Percentiles rank a stretch among this genome's conserved stretches.
Evolutionary conservation across 2,329 filamentous ascomycete genomes (phyloP).

Genomic region (Juglanconis oblonga): DNA sequence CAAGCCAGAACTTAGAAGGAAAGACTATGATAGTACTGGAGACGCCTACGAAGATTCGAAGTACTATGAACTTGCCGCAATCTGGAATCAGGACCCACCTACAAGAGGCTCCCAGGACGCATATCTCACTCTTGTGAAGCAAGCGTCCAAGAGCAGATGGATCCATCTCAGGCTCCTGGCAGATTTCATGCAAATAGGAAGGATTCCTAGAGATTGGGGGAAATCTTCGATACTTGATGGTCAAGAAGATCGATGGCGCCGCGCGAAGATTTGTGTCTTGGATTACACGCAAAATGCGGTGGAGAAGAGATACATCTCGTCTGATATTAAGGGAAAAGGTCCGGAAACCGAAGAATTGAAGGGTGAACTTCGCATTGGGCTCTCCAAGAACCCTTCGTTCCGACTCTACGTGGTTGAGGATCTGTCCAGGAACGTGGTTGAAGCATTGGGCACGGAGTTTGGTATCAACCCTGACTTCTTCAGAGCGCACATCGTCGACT

Average conservation of each 20-base stretch:
- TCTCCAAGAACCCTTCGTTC: not conserved
- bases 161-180: not conserved
- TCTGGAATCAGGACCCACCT: not conserved
- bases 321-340: not conserved
- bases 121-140: not conserved
- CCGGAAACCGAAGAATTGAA: not conserved
- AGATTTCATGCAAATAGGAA: not conserved
- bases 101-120: not conserved
- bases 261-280: not conserved
- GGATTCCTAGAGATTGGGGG: not conserved
- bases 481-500: not conserved
- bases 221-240: not conserved
- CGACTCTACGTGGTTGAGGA: not conserved
- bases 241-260: not conserved
- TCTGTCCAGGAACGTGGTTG: not conserved
- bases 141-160: not conserved
- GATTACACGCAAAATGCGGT: not conserved
- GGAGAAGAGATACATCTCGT: not conserved
- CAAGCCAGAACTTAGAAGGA: not conserved
- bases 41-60: not conserved
- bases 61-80: not conserved
- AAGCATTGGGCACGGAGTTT: not conserved
- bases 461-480: not conserved
- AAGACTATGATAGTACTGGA: not conserved
- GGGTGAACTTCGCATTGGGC: not conserved